Percentiles rank a stretch among this genome's conserved stretches.
Evolutionary conservation across 441 rosid genomes (phyloP).

Genomic region (Syzygium syzygioides): DNA sequence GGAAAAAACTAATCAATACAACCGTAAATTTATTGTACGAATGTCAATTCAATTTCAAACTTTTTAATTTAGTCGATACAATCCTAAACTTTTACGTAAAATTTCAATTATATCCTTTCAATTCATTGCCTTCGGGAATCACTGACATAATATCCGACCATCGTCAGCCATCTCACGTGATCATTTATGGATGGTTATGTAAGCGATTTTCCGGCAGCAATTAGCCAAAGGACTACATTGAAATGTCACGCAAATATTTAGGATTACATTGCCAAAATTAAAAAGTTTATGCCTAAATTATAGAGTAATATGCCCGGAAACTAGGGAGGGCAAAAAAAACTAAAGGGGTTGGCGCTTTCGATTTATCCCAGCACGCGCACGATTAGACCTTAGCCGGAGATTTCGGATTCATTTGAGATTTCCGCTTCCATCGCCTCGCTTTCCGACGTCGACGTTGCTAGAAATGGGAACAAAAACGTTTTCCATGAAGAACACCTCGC

Average conservation of each 20-base stretch:
- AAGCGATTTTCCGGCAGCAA: neutral
- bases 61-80: fast-evolving
- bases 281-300: neutral
- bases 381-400: neutral
- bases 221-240: neutral
- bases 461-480: neutral
- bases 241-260: neutral
- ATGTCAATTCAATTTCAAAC: fast-evolving
- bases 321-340: neutral
- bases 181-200: neutral
- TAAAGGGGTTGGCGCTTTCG: neutral
- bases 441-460: neutral
- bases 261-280: fast-evolving
- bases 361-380: neutral
- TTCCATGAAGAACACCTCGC: neutral
- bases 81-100: fast-evolving
- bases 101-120: fast-evolving
- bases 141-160: fast-evolving
- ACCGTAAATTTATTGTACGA: neutral
- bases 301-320: neutral
- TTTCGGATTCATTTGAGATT: neutral
- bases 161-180: neutral
- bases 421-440: neutral
- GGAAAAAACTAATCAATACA: neutral
- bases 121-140: fast-evolving